Percentiles rank a stretch among this genome's conserved stretches.
Evolutionary conservation across 345 rosid genomes (phyloP).

Genomic region (Eucalyptus cloeziana): DNA sequence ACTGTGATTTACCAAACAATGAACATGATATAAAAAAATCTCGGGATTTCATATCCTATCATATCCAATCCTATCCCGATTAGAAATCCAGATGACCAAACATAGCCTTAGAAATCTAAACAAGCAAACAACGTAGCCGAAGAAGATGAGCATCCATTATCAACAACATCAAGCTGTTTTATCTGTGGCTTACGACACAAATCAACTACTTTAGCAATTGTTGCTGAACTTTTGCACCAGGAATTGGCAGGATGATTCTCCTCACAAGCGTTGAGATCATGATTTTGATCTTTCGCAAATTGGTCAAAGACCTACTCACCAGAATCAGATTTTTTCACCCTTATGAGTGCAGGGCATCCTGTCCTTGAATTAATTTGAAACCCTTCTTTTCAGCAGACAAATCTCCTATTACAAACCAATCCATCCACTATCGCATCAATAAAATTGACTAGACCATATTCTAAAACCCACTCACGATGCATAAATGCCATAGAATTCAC

Average conservation of each 20-base stretch:
- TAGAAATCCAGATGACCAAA: too few relatives aligned
- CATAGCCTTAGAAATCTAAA: too few relatives aligned
- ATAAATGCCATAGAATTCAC: slow-evolving; percentile 39
- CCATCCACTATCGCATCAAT: slow-evolving; percentile 69
- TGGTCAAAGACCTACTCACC: slow-evolving; percentile 87
- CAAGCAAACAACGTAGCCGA: too few relatives aligned
- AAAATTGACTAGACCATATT: slow-evolving; percentile 60
- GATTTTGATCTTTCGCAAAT: slow-evolving; percentile 66
- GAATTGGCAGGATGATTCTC: slow-evolving; percentile 17
- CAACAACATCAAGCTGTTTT: slow-evolving; percentile 25
- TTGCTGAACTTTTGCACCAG: slow-evolving; percentile 19
- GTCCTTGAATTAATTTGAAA: slow-evolving; percentile 75
- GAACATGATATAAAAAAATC: too few relatives aligned
- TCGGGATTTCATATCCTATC: too few relatives aligned
- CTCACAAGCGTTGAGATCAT: slow-evolving; percentile 40
- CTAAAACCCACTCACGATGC: slow-evolving; percentile 47
- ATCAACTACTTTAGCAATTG: slow-evolving; percentile 18
- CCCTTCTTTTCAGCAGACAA: slow-evolving; percentile 77
- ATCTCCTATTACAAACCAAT: slow-evolving; percentile 60
- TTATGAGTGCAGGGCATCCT: slow-evolving; percentile 73
- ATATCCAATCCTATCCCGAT: too few relatives aligned
- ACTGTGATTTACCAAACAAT: too few relatives aligned
- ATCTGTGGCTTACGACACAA: slow-evolving; percentile 27
- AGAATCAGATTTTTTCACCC: slow-evolving; percentile 65
- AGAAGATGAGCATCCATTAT: slow-evolving; percentile 19